Evolutionary conservation across 257 asterid genomes (phyloP).

Genomic region (Ajuga chamaepitys): DNA sequence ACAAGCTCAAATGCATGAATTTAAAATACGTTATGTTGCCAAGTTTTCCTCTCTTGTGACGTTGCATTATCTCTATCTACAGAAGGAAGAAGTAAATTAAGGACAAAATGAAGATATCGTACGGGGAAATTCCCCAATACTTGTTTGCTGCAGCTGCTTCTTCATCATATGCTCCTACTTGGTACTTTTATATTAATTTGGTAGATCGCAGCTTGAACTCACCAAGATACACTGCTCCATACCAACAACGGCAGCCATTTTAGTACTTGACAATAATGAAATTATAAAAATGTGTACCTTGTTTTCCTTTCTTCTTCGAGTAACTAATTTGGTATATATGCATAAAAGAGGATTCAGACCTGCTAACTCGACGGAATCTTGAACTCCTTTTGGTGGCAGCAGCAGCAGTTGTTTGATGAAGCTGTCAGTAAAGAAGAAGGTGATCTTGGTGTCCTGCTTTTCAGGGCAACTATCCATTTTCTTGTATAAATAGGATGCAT

Average conservation of each 20-base stretch:
- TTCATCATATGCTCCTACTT: constrained; percentile 70
- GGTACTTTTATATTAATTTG: background rate
- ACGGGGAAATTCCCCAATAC: constrained; percentile 92
- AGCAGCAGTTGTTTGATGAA: constrained; percentile 9
- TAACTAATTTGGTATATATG: background rate
- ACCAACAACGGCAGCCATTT: constrained; percentile 19
- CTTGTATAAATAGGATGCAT: too few relatives aligned
- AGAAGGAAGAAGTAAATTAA: background rate
- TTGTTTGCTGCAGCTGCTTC: constrained; percentile 86
- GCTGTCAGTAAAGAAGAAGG: background rate
- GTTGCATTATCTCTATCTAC: constrained; percentile 60
- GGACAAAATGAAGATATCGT: constrained; percentile 3
- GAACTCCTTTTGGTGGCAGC: constrained; percentile 59
- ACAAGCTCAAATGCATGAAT: background rate
- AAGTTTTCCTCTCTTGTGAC: constrained; percentile 62
- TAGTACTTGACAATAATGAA: constrained; percentile 1
- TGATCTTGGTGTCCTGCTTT: background rate
- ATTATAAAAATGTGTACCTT: constrained; percentile 28
- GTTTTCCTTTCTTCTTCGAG: constrained; percentile 83
- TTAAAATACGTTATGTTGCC: constrained; percentile 88
- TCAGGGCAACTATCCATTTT: too few relatives aligned
- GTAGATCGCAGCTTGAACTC: constrained; percentile 15
- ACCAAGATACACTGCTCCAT: constrained; percentile 73
- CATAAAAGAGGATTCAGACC: constrained; percentile 21
- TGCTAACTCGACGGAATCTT: constrained; percentile 79